Percentiles rank a stretch among this genome's conserved stretches.
Evolutionary conservation across 1,284 basidiomycete genomes (phyloP).

Genomic region (Cutaneotrichosporon mucoides): DNA sequence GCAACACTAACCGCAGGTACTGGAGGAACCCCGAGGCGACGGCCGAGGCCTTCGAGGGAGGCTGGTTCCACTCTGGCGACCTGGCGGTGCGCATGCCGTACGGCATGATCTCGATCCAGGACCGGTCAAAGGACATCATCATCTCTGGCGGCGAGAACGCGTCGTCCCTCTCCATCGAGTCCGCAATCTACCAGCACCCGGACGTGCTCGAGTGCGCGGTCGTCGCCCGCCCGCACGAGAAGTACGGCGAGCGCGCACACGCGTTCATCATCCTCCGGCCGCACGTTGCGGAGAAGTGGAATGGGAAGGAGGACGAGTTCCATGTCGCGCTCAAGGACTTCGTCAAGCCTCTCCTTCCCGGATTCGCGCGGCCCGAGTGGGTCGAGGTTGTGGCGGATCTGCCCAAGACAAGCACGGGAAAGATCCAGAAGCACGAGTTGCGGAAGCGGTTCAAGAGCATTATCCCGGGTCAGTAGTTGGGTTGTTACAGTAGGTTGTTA

Average conservation of each 20-base stretch:
- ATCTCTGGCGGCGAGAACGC: conserved; percentile 86
- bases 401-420: conserved; percentile 82
- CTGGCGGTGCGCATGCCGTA: conserved; percentile 76
- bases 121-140: conserved; percentile 64
- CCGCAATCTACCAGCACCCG: conserved; percentile 61
- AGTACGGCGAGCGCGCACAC: conserved; percentile 72
- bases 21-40: conserved; percentile 73
- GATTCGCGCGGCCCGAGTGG: conserved; percentile 22
- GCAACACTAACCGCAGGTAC: conserved; percentile 49
- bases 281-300: conserved; percentile 4
- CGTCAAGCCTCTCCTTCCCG: conserved; percentile 15
- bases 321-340: conserved; percentile 14
- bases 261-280: conserved; percentile 63
- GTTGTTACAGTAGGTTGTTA: too few species aligned
- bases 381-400: conserved; percentile 52
- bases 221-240: conserved; percentile 65
- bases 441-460: conserved; percentile 32
- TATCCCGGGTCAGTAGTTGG: conserved; percentile 1
- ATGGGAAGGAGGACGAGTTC: conserved; percentile 7
- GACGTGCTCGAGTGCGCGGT: conserved; percentile 68
- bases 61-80: conserved; percentile 85
- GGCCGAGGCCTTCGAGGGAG: conserved; percentile 58
- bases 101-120: conserved; percentile 61
- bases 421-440: conserved; percentile 74
- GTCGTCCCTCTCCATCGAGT: conserved; percentile 81